Evolutionary conservation across 805 yeast species (phyloP).

Genomic region (Yarrowia osloensis): DNA sequence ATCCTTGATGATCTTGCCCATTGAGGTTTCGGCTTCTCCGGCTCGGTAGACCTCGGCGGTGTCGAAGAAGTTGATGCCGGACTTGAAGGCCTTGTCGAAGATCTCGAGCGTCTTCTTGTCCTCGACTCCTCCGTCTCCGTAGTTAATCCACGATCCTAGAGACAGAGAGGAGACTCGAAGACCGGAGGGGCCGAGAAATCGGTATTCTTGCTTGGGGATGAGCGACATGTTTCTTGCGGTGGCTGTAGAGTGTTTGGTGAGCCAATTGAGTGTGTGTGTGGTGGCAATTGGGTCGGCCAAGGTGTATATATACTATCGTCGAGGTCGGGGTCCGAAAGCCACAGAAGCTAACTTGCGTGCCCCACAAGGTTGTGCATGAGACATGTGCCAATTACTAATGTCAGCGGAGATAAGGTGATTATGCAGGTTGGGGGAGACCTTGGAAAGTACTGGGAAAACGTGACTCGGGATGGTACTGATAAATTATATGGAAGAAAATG

Average conservation of each 20-base stretch:
- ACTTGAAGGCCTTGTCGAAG: constrained; percentile 41
- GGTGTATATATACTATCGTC: not conserved
- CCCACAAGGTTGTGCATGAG: not conserved
- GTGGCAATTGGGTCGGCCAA: not conserved
- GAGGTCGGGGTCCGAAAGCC: not conserved
- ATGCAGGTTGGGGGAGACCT: not conserved
- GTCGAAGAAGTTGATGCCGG: constrained; percentile 42
- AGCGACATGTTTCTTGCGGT: not conserved
- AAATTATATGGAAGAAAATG: too few relatives aligned
- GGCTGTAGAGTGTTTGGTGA: not conserved
- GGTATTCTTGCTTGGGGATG: constrained; percentile 37
- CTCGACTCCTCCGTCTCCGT: constrained; percentile 37
- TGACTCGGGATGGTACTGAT: too few relatives aligned
- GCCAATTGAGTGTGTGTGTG: not conserved
- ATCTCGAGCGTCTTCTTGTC: constrained; percentile 38
- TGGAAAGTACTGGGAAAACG: too few relatives aligned
- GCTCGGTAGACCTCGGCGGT: constrained; percentile 42
- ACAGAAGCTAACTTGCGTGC: not conserved
- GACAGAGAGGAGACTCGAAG: constrained; percentile 42
- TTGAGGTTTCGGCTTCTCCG: constrained; percentile 40
- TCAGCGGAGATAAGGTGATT: not conserved
- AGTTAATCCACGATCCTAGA: constrained; percentile 43
- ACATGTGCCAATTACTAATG: not conserved
- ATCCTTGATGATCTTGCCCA: constrained; percentile 40
- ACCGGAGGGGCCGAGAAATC: constrained; percentile 42